These are phyloP conservation scores for Xylaria sp. DNA, from an alignment of 2,329 filamentous ascomycete species.

Conservation along the genomic window DNA sequence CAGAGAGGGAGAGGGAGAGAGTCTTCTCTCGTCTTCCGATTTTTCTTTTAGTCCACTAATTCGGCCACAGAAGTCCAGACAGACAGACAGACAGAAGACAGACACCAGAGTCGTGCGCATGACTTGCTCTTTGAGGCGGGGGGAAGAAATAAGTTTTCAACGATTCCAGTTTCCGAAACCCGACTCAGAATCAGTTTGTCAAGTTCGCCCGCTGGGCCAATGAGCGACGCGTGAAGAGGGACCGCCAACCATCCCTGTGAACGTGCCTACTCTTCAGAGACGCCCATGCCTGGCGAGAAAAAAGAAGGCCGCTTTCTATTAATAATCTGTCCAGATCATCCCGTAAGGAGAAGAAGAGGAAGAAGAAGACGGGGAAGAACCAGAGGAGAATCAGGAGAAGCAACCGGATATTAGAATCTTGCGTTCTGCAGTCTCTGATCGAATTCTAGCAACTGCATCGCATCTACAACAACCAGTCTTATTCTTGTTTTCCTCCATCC, in stretches of 20 bases:
- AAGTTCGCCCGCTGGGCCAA: slow-evolving; percentile 27
- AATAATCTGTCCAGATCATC: slow-evolving; percentile 15
- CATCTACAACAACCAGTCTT: background rate
- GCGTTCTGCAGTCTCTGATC: no score
- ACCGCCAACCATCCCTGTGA: slow-evolving; percentile 23
- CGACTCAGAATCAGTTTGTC: slow-evolving; percentile 35
- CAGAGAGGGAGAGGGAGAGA: no score
- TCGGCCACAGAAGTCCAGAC: background rate
- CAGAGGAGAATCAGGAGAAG: no score
- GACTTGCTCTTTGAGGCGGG: slow-evolving; percentile 18
- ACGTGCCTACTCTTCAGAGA: slow-evolving; percentile 28
- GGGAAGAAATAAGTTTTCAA: slow-evolving; percentile 27
- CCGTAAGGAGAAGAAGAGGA: no score
- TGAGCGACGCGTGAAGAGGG: slow-evolving; percentile 21
- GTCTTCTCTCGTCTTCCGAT: background rate
- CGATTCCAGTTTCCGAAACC: slow-evolving; percentile 32
- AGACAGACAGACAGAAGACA: slow-evolving; percentile 1
- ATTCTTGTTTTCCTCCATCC: background rate
- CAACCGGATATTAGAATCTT: no score
- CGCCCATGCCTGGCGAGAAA: slow-evolving; percentile 21
- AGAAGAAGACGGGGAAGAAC: no score
- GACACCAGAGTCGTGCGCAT: background rate
- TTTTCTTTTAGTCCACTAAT: slow-evolving; percentile 7
- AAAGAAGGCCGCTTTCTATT: slow-evolving; percentile 30
- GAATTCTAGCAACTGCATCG: no score